Conservation (phyloP, 805 yeast genomes). For the Teunomyces barrocoloradensis region DNA sequence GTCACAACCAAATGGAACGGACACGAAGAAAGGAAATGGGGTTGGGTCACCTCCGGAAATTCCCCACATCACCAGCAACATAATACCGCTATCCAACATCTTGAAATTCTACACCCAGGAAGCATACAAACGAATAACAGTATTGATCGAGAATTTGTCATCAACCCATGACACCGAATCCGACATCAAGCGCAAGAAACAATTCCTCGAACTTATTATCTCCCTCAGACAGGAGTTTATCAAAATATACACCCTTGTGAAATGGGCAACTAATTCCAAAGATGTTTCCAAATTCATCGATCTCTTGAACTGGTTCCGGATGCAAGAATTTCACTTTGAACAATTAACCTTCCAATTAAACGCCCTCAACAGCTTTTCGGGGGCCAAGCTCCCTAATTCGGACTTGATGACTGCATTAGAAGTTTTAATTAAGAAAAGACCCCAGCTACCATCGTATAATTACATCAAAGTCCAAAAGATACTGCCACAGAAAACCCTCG, state of each 20-base stretch:
- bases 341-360: slow-evolving; percentile 63
- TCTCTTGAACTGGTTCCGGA: slow-evolving; percentile 81
- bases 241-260: slow-evolving; percentile 77
- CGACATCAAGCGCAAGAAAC: slow-evolving; percentile 64
- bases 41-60: slow-evolving; percentile 38
- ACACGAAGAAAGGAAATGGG: slow-evolving; percentile 3
- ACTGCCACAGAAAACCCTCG: slow-evolving; percentile 53
- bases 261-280: slow-evolving; percentile 79
- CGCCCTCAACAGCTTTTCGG: slow-evolving; percentile 66
- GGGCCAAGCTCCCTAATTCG: slow-evolving; percentile 90
- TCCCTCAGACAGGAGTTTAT: slow-evolving; percentile 78
- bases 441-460: slow-evolving; percentile 65
- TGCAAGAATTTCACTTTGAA: slow-evolving; percentile 68
- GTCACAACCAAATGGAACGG: slow-evolving; percentile 1
- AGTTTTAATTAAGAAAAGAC: slow-evolving; percentile 75
- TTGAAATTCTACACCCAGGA: slow-evolving; percentile 58
- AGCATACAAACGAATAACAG: slow-evolving; percentile 61
- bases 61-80: slow-evolving; percentile 73
- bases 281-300: slow-evolving; percentile 79
- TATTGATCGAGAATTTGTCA: slow-evolving; percentile 59
- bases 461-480: slow-evolving; percentile 51
- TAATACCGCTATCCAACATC: slow-evolving; percentile 60
- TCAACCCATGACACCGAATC: slow-evolving; percentile 42
- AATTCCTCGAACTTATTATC: slow-evolving; percentile 66
- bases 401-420: slow-evolving; percentile 86